Conservation (phyloP, 2,329 filamentous ascomycete species). For the Aspergillus sp. region DNA sequence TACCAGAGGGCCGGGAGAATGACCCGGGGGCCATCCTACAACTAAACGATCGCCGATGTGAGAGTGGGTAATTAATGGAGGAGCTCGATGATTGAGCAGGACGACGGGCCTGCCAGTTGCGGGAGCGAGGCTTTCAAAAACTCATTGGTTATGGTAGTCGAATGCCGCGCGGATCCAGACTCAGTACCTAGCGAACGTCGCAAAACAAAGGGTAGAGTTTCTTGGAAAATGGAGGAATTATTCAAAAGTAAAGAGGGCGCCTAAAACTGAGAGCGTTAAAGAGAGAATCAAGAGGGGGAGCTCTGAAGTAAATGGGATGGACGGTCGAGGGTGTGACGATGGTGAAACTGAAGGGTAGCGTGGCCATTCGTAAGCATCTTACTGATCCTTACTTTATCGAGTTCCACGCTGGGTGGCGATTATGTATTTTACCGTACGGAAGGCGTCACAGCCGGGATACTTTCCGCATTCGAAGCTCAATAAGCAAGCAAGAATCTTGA, state of each 20-base stretch:
- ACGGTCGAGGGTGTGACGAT: constrained; percentile 1
- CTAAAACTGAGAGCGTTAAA: background rate
- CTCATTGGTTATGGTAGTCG: constrained; percentile 4
- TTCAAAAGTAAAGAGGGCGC: background rate
- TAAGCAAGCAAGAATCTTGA: background rate
- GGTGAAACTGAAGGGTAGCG: constrained; percentile 7
- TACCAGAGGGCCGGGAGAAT: constrained; percentile 15
- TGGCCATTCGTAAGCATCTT: constrained; percentile 7
- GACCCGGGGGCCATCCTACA: constrained; percentile 22
- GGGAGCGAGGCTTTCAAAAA: background rate
- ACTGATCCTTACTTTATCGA: constrained; percentile 3
- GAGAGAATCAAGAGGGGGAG: background rate
- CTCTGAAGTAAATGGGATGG: background rate
- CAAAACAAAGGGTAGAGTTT: background rate
- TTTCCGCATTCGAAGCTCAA: constrained; percentile 17
- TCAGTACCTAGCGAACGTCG: background rate
- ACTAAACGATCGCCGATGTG: background rate
- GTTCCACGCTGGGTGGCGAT: background rate
- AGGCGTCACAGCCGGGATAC: constrained; percentile 1
- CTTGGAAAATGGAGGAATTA: background rate
- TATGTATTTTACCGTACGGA: constrained; percentile 7
- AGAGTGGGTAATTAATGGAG: background rate
- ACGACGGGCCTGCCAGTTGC: constrained; percentile 1
- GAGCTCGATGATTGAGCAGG: background rate
- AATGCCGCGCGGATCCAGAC: background rate